These are phyloP conservation scores for Rhizopus sp. DNA, from an alignment of 371 early-diverging fungal genomes.

Conservation along the genomic window DNA sequence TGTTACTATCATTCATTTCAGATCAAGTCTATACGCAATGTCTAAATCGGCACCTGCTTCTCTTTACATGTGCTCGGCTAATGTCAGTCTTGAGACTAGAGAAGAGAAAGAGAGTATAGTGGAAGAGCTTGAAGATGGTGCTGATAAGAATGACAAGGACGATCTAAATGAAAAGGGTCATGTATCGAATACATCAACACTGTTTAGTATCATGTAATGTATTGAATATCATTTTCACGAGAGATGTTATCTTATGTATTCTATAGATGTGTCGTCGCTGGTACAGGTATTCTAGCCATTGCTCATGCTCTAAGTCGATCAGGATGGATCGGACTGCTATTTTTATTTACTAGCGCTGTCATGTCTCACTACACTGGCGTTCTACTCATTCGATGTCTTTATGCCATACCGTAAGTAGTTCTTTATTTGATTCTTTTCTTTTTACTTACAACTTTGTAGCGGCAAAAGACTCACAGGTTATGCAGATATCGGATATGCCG, in stretches of 20 bases:
- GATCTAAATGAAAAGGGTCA: conserved; percentile 9
- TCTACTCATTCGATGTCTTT: conserved; percentile 40
- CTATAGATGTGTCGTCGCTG: conserved; percentile 78
- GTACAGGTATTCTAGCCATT: conserved; percentile 84
- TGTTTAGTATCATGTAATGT: conserved; percentile 25
- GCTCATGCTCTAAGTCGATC: conserved; percentile 79
- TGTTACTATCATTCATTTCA: no score
- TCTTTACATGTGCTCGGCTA: no score
- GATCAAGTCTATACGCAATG: no score
- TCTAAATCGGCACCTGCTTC: no score
- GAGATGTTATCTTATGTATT: not conserved
- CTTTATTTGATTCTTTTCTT: not conserved
- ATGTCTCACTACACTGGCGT: conserved; percentile 62
- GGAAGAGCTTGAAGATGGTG: no score
- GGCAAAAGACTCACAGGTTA: conserved; percentile 15
- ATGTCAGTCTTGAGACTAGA: no score
- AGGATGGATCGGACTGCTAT: conserved; percentile 72
- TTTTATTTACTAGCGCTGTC: conserved; percentile 12
- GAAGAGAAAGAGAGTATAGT: no score
- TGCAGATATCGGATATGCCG: conserved; percentile 63
- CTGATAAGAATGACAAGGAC: not conserved
- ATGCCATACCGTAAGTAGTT: conserved; percentile 16
- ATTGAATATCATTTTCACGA: not conserved
- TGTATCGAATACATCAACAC: conserved; percentile 24
- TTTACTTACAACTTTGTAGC: not conserved